Percentiles rank a stretch among this genome's conserved stretches.
Evolutionary conservation across 495 filamentous ascomycete species (phyloP).

Genomic region (Oleoguttula mirabilis): DNA sequence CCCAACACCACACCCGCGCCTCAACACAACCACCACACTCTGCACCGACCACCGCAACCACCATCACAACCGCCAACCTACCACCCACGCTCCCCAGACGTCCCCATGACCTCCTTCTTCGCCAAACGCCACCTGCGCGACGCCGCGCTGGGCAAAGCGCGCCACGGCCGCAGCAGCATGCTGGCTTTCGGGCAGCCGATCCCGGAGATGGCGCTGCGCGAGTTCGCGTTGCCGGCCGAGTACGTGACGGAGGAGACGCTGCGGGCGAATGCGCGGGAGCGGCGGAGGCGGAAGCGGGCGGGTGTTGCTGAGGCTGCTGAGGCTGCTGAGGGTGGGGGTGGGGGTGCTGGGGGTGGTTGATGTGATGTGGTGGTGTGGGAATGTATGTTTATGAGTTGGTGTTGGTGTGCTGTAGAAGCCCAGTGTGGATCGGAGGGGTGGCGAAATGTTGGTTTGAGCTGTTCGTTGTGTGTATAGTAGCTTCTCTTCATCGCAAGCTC

Average conservation of each 20-base stretch:
- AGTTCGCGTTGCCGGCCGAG: slow-evolving; percentile 65
- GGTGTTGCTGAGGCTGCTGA: slow-evolving; percentile 12
- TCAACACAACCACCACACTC: background rate
- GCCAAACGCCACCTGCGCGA: slow-evolving; percentile 62
- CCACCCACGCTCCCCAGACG: slow-evolving; percentile 32
- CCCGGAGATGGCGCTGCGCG: slow-evolving; percentile 53
- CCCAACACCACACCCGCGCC: slow-evolving; percentile 3
- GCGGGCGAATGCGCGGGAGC: slow-evolving; percentile 50
- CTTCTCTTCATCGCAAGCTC: no score
- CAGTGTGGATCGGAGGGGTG: no score
- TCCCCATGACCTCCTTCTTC: slow-evolving; percentile 80
- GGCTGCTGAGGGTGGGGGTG: no score
- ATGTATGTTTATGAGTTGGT: no score
- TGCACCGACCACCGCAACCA: slow-evolving; percentile 9
- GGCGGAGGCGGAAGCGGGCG: slow-evolving; percentile 30
- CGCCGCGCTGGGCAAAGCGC: slow-evolving; percentile 52
- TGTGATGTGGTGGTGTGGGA: no score
- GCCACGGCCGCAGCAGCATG: slow-evolving; percentile 41
- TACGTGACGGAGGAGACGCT: slow-evolving; percentile 57
- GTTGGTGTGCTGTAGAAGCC: no score
- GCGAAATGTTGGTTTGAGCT: no score
- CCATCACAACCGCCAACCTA: slow-evolving; percentile 20
- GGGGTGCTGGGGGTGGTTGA: no score
- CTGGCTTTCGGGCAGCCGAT: slow-evolving; percentile 72
- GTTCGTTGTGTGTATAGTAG: no score